These are phyloP conservation scores for Fusarium sp. DNA, from an alignment of 2,329 filamentous ascomycete genomes.

Conservation along the genomic window DNA sequence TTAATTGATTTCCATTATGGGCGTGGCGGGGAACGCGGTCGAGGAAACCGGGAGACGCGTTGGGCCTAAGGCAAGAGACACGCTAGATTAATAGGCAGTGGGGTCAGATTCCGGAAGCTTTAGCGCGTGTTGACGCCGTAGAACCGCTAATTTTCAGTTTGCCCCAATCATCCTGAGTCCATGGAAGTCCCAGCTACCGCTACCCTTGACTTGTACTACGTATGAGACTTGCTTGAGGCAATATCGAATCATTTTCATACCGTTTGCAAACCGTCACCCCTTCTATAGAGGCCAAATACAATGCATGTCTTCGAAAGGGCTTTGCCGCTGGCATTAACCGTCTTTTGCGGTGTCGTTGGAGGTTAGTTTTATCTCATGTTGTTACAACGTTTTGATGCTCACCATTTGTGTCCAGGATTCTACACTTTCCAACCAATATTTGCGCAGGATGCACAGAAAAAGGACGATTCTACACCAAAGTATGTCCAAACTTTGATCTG, in stretches of 20 bases:
- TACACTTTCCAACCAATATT: constrained; percentile 52
- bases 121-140: constrained; percentile 4
- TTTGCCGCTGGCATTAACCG: constrained; percentile 49
- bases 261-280: background rate
- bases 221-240: background rate
- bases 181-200: background rate
- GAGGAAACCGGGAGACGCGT: constrained; percentile 43
- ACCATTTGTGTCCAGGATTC: constrained; percentile 42
- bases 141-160: constrained; percentile 16
- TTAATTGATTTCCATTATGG: constrained; percentile 33
- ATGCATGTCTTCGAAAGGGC: constrained; percentile 51
- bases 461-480: constrained; percentile 19
- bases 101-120: constrained; percentile 13
- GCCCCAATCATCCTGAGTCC: constrained; percentile 14
- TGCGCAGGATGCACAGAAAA: constrained; percentile 35
- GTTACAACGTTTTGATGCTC: constrained; percentile 1
- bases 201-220: constrained; percentile 7
- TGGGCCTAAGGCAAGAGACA: constrained; percentile 15
- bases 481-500: background rate
- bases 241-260: background rate
- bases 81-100: constrained; percentile 20
- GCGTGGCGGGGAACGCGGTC: constrained; percentile 43
- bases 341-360: constrained; percentile 51
- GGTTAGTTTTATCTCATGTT: constrained; percentile 41
- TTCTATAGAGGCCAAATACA: background rate